Percentiles rank a stretch among this genome's conserved stretches.
These are phyloP conservation scores for Sporothrix curviconia DNA, from an alignment of 2,329 filamentous ascomycete species.

Conservation along the genomic window DNA sequence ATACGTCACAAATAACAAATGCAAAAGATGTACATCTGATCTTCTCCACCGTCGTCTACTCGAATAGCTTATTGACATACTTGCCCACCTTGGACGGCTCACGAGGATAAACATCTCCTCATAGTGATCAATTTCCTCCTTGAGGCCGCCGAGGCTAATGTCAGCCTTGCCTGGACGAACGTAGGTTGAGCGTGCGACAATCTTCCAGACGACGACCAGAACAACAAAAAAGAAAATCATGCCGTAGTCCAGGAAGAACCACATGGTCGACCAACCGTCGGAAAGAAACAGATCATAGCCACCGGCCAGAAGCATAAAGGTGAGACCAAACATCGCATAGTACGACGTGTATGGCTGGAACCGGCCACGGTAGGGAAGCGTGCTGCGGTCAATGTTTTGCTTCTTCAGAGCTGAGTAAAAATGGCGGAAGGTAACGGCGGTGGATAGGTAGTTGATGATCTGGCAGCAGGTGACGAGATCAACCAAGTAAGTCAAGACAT, in stretches of 20 bases:
- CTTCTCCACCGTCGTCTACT: not conserved
- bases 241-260: constrained; percentile 18
- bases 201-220: constrained; percentile 9
- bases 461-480: constrained; percentile 55
- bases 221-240: constrained; percentile 17
- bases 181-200: constrained; percentile 10
- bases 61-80: constrained; percentile 14
- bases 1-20: too few species aligned
- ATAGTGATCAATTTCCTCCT: constrained; percentile 34
- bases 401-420: constrained; percentile 50
- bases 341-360: constrained; percentile 23
- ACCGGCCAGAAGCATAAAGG: constrained; percentile 12
- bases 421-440: constrained; percentile 51
- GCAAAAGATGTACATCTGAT: too few species aligned
- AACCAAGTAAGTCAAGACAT: constrained; percentile 55
- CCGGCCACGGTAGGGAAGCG: constrained; percentile 49
- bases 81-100: constrained; percentile 3
- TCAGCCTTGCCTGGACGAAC: constrained; percentile 20
- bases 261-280: constrained; percentile 15
- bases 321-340: constrained; percentile 17
- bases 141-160: constrained; percentile 20
- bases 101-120: constrained; percentile 14
- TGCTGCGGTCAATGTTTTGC: constrained; percentile 47
- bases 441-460: constrained; percentile 51
- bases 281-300: constrained; percentile 15